Evolutionary conservation across 805 yeast species (phyloP), one percentile per base, ranked within the genome.

Genomic region (Wickerhamomyces mucosus): DNA sequence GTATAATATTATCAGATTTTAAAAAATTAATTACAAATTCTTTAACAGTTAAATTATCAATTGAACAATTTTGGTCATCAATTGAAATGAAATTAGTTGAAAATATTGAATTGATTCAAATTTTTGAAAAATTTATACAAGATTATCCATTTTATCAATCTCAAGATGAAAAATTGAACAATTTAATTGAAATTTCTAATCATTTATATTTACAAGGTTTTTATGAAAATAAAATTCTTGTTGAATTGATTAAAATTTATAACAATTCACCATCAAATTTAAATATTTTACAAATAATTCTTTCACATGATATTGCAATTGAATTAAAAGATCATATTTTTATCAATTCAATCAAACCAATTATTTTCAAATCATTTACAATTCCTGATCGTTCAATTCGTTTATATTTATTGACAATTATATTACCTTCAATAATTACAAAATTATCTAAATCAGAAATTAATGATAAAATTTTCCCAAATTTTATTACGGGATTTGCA

Each of bases 301-400:
- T 55, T 32, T 46, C 47, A 26, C 54, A 51, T 31, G 54, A 32
- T 40, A 55, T 43, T n/a, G 53, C 50, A 24, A 69, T 70, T 42
- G 48, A 59, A 28, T 53, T 52, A 28, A n/a, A n/a, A n/a, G n/a
- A n/a, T n/a, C n/a, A n/a, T n/a, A n/a, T n/a, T n/a, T n/a, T n/a
- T n/a, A n/a, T n/a, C n/a, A n/a, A n/a, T n/a, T 29, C 53, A 9
- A 58, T 78, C 8, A 73, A 75, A 37, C 86, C 89, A 2, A 58
- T 75, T 1, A 63, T 86, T n/a, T 61, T 81, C 21, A 59, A 67
- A 25, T 66, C 80, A 16, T 88, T 75, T 47, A 47, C 70, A 2
- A 57, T 76, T 14, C 70, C 79, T 10, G 96, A 89, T 54, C 66
- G 97, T 39, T 74, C 86, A 1, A 65, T 85, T 4, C 63, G 97